Base-by-base conservation (phyloP, 1,139 yeast species). In the Fermentozyma sake region DNA sequence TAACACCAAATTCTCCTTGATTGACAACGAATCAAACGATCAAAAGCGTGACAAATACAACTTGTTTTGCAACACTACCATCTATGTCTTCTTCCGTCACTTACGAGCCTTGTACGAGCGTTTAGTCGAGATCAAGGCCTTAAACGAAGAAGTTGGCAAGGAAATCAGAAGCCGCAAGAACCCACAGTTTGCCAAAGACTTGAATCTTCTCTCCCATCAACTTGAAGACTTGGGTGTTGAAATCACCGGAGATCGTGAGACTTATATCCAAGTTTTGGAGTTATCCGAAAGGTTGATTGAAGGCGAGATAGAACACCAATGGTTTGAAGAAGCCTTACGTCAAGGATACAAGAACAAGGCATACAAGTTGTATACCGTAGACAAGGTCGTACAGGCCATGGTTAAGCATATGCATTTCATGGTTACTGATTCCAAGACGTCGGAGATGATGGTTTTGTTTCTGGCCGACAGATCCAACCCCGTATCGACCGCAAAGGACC, bases 341-440 rank as follows among this genome's bases (percentile, higher is more conserved):
- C 96, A 89, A 63, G 96, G 95, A 1, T 91, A 85, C 61, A 76
- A 93, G 46, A 93, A 91, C 58, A 80, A 79, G 40, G 98, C 97
- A 0, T 93, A 84, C 62, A 86, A 85, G 54, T 60, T 91, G 30
- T 91, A 89, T 58, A 91, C 98, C 3, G 72, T 91, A 37, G 98
- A 91, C 53, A 91, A 91, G 59, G 94, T 91, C 22, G 77, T 87
- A 12, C 95, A 86, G 51, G 80, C 95, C 5, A 63, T 91, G 50
- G 87, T 87, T 14, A 91, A 91, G 54, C 96, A 91, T 53, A 75
- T 87, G 54, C 96, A 89, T 45, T 53, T 70, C 6, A 73, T 89
- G 45, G 71, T 89, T 22, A 72, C 86, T 7, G 98, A 91, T 51
- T 56, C 73, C n/a, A 84, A 79, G 50, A 77, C 94, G 13, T 74